phyloP scores from a whole-genome alignment of 148 eudicot genomes.

The Diospyros lotus region DNA sequence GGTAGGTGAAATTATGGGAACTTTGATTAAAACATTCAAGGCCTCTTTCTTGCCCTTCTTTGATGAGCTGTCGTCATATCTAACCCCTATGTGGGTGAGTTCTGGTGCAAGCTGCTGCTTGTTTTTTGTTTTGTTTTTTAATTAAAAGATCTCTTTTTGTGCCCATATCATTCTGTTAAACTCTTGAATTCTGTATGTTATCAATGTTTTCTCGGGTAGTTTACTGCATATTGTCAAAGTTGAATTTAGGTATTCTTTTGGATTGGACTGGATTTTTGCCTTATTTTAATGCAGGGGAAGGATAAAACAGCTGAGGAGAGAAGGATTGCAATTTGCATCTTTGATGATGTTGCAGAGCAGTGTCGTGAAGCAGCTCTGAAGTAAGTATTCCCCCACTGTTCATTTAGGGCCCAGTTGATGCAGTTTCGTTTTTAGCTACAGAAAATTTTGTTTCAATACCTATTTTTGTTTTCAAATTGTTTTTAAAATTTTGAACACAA shows the following conservation, averaged over 20 bases:
- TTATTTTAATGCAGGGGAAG: slow-evolving; percentile 49
- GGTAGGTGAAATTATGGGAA: slow-evolving; percentile 81
- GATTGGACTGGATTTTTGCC: too few species aligned
- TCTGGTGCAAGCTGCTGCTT: too few species aligned
- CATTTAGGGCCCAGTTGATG: background rate
- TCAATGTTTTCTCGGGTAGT: too few species aligned
- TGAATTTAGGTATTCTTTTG: too few species aligned
- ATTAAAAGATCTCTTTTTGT: too few species aligned
- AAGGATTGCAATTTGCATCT: slow-evolving; percentile 83
- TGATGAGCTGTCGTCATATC: slow-evolving; percentile 71
- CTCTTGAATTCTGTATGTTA: too few species aligned
- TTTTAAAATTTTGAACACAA: too few species aligned
- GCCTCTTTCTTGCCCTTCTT: slow-evolving; percentile 74
- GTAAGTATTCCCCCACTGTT: slow-evolving; percentile 26
- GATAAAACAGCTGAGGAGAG: slow-evolving; percentile 82
- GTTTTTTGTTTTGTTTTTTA: too few species aligned
- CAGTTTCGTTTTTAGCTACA: background rate
- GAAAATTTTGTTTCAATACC: background rate
- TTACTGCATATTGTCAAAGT: too few species aligned
- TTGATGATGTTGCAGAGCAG: slow-evolving; percentile 85
- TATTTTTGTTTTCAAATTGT: background rate
- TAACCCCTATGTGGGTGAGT: slow-evolving; percentile 95
- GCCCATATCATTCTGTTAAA: too few species aligned
- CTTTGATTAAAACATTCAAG: slow-evolving; percentile 77
- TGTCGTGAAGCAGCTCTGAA: slow-evolving; percentile 79